Evolutionary conservation across 2,329 filamentous ascomycete genomes (phyloP).

Genomic region (Calonectria honghensis): DNA sequence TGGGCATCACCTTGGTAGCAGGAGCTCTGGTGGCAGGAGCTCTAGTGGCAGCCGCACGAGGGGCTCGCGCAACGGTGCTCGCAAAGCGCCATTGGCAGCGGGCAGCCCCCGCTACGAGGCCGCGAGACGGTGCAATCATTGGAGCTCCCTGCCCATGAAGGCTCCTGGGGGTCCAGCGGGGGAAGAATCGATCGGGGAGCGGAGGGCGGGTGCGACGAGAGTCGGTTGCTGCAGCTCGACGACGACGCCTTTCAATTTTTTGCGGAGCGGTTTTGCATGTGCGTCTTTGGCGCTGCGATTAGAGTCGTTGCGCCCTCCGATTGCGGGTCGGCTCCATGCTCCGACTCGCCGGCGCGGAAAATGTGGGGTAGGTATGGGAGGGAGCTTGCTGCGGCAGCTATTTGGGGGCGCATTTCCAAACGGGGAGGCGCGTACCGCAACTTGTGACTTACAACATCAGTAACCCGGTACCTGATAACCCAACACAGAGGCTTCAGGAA

Average conservation of each 20-base stretch:
- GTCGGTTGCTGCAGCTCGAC: neutral
- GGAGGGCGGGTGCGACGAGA: slow-evolving; percentile 1
- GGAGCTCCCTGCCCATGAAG: slow-evolving; percentile 44
- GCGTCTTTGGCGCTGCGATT: slow-evolving; percentile 29
- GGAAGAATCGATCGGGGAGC: slow-evolving; percentile 17
- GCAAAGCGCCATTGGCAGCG: slow-evolving; percentile 55
- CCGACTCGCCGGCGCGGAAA: slow-evolving; percentile 37
- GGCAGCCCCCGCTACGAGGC: slow-evolving; percentile 46
- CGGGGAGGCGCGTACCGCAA: slow-evolving; percentile 36
- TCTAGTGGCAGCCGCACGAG: slow-evolving; percentile 47
- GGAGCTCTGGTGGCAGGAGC: slow-evolving; percentile 44
- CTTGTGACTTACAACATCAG: slow-evolving; percentile 47
- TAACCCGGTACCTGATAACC: neutral
- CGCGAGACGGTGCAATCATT: slow-evolving; percentile 58
- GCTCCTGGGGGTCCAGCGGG: neutral
- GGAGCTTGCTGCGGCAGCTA: slow-evolving; percentile 9
- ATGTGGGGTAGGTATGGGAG: slow-evolving; percentile 41
- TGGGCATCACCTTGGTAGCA: slow-evolving; percentile 48
- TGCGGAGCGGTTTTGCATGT: slow-evolving; percentile 39
- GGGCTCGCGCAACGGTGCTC: slow-evolving; percentile 54
- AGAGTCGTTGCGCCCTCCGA: slow-evolving; percentile 37
- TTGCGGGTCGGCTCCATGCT: slow-evolving; percentile 48
- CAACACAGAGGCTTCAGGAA: neutral
- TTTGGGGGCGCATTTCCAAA: slow-evolving; percentile 39
- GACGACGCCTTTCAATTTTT: neutral